These are phyloP conservation scores for Suillus paluster DNA, from an alignment of 768 basidiomycete species.

Conservation along the genomic window DNA sequence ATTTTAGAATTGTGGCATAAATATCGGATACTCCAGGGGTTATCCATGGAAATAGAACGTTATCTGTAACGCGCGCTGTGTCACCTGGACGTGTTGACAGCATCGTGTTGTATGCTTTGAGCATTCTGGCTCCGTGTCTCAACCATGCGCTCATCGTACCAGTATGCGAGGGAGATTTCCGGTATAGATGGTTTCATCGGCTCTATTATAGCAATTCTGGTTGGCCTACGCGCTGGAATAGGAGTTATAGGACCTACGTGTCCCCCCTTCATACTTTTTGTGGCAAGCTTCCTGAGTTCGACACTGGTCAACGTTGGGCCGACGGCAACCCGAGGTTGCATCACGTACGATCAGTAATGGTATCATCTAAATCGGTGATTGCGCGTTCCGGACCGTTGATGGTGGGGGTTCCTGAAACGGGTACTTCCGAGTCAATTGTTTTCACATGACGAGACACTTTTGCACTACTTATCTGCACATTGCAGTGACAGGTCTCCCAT, in stretches of 20 bases:
- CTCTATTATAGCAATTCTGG: neutral
- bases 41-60: neutral
- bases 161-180: neutral
- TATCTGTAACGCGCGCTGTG: neutral
- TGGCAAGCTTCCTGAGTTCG: neutral
- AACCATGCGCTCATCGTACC: neutral
- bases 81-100: neutral
- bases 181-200: neutral
- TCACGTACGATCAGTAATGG: slow-evolving; percentile 12
- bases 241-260: neutral
- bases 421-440: slow-evolving; percentile 10
- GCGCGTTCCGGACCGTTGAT: slow-evolving; percentile 21
- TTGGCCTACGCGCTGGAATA: neutral
- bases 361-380: slow-evolving; percentile 26
- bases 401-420: slow-evolving; percentile 1
- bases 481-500: slow-evolving; percentile 14
- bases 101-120: neutral
- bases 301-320: neutral
- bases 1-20: neutral
- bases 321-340: slow-evolving; percentile 6
- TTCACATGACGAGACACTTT: slow-evolving; percentile 11
- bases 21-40: neutral
- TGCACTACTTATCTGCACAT: slow-evolving; percentile 2
- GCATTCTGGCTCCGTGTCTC: neutral
- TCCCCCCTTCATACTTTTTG: neutral